Percentiles rank a stretch among this genome's conserved stretches.
Conservation (phyloP, 495 filamentous ascomycete species). For the Geoglossum glabrum region DNA sequence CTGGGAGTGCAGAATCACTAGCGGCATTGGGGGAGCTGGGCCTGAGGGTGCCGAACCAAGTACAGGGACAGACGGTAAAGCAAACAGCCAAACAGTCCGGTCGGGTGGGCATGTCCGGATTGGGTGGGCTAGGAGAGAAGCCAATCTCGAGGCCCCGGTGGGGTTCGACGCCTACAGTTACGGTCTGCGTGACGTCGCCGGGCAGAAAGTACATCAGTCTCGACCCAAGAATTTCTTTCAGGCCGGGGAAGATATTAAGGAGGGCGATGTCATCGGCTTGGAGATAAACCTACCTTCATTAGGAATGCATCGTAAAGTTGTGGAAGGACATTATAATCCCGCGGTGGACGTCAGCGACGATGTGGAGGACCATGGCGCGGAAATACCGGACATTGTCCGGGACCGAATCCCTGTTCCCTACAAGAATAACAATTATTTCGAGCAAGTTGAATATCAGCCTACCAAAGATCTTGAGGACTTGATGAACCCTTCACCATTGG, state of each 20-base stretch:
- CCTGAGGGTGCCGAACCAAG: constrained; percentile 7
- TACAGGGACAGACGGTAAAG: neutral
- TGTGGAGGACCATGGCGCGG: constrained; percentile 17
- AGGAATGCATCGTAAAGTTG: constrained; percentile 67
- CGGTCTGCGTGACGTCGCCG: constrained; percentile 69
- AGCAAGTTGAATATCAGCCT: constrained; percentile 77
- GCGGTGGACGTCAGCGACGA: constrained; percentile 50
- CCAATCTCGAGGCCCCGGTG: constrained; percentile 77
- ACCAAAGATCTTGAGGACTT: constrained; percentile 79
- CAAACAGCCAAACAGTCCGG: neutral
- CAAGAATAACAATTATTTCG: constrained; percentile 83
- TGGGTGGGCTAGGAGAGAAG: constrained; percentile 79
- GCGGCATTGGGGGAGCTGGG: constrained; percentile 32
- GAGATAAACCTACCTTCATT: constrained; percentile 81
- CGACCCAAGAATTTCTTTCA: constrained; percentile 76
- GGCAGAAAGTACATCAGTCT: constrained; percentile 85
- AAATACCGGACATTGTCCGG: constrained; percentile 59
- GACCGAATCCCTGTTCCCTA: constrained; percentile 88
- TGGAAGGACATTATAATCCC: constrained; percentile 69
- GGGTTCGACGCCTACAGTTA: constrained; percentile 96
- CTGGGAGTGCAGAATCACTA: constrained; percentile 79
- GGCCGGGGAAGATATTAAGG: constrained; percentile 42
- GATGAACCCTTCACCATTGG: constrained; percentile 48
- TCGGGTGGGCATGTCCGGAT: constrained; percentile 57
- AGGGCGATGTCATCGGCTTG: constrained; percentile 89